Evolutionary conservation across 139 green algal species (phyloP), one percentile per base, ranked within the genome.

Genomic region (Ettlia oleoabundans): DNA sequence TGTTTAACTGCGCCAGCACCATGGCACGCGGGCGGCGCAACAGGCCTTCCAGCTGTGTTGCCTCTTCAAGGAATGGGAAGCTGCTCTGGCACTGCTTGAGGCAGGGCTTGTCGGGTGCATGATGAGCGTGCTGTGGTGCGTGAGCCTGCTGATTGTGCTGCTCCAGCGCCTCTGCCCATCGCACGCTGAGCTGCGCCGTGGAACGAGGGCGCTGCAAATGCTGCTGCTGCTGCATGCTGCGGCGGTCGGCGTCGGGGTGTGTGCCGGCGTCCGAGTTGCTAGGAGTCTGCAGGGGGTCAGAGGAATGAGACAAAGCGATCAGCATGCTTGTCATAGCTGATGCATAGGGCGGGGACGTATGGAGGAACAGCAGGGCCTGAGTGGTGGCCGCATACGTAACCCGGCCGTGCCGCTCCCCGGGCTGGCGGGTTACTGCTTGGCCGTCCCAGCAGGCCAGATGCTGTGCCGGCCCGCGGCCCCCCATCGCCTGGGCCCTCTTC

Each of bases 151-250:
- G 51, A 26, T 35, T 52, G 73, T 68, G 73, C 73, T 80, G 73
- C 73, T 68, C 73, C 4, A 80, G 73, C 37, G 73, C 73, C 33
- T 67, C 53, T 3, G 73, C 53, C 73, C 73, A 80, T 51, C 68
- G 73, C 52, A 80, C 73, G 10, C 35, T 55, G 53, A 80, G 73
- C 55, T 43, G 35, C 19, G 33, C 2, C 47, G 65, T 1, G 6
- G 65, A 6, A 30, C 2, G 55, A n/a, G 55, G 24, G 40, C 43
- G 30, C 51, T 78, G 51, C 22, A 13, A 33, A 21, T 38, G 47
- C 32, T 64, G 43, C 69, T 61, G 69, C 41, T 76, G 71, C 71
- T 30, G 52, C 47, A 33, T 33, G 71, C 71, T 43, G 28, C 22
- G 24, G 41, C 40, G 1, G 2, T 76, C 65, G 26, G 35, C 35